Base-by-base conservation (phyloP, 2,329 filamentous ascomycete genomes). In the Sporothrix euskadiensis region DNA sequence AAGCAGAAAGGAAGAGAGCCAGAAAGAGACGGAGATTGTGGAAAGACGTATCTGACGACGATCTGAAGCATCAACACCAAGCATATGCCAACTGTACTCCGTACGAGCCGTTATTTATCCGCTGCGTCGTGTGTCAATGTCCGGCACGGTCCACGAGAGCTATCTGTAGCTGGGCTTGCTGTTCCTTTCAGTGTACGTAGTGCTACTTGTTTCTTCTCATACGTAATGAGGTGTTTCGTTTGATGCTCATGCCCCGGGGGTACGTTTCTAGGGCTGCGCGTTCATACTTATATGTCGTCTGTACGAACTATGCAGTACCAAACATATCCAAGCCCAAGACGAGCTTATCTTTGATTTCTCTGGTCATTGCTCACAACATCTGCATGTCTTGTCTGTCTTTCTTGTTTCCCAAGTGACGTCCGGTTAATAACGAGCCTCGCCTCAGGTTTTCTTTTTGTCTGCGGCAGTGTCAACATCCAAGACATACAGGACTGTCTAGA, bases 211-310 rank as follows among this genome's bases (percentile, higher is more conserved):
- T 44, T 65, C 12, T n/a, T 22, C 22, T 56, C 22, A 59, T 22
- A 44, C 61, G 61, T 47, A 47, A 66, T 30, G 61, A 16, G 30
- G n/a, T 47, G 61, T 66, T 66, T 66, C 61, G 61, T 66, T 39
- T 66, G 41, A 66, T 47, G 61, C n/a, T 4, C 7, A 8, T 22
- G 39, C 35, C 7, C 35, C 3, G 10, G n/a, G n/a, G n/a, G 22
- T 66, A 22, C 22, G n/a, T 9, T 26, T 61, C 61, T 19, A 30
- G 22, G 61, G 39, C 61, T 66, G 61, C 39, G 39, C 39, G 61
- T 26, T 16, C 57, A 12, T 19, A 19, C 35, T 1, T n/a, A 41
- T n/a, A 41, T 6, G 19, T 41, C 57, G 32, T 14, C 57, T n/a
- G 57, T 19, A 26, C 26, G 26, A 26, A 26, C 26, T 26, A 63